A percentile compares a stretch with the other conserved stretches of the same genome.
phyloP scores from a whole-genome alignment of 345 rosid genomes.

The Moricandia moricandioides region DNA sequence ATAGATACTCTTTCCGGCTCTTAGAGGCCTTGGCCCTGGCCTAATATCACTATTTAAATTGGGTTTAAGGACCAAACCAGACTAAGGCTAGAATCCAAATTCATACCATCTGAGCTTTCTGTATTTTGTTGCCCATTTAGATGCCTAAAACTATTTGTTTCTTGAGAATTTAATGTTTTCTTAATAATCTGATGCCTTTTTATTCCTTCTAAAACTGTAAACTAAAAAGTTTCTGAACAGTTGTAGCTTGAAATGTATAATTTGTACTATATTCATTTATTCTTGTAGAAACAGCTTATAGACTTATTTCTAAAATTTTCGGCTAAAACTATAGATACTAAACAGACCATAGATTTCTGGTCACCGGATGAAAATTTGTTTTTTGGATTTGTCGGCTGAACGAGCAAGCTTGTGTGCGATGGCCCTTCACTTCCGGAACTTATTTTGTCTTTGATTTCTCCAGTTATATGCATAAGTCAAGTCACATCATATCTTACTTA shows the following conservation, averaged over 20 bases:
- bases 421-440: constrained; percentile 10
- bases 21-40: neutral
- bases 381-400: constrained; percentile 1
- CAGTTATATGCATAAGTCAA: constrained; percentile 12
- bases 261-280: neutral
- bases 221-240: neutral
- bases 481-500: constrained; percentile 27
- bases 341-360: neutral
- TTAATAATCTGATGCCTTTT: neutral
- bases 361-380: neutral
- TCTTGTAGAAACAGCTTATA: too few species aligned
- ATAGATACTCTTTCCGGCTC: neutral
- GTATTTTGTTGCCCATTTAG: neutral
- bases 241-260: neutral
- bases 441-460: neutral
- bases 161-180: neutral
- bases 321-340: neutral
- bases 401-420: neutral
- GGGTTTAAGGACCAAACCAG: neutral
- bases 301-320: neutral
- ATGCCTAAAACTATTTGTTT: neutral
- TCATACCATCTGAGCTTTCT: neutral
- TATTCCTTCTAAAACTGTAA: neutral
- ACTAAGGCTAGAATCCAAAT: neutral
- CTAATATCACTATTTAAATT: neutral